Evolutionary conservation across 345 rosid genomes (phyloP).

Genomic region (Barbarea vulgaris): DNA sequence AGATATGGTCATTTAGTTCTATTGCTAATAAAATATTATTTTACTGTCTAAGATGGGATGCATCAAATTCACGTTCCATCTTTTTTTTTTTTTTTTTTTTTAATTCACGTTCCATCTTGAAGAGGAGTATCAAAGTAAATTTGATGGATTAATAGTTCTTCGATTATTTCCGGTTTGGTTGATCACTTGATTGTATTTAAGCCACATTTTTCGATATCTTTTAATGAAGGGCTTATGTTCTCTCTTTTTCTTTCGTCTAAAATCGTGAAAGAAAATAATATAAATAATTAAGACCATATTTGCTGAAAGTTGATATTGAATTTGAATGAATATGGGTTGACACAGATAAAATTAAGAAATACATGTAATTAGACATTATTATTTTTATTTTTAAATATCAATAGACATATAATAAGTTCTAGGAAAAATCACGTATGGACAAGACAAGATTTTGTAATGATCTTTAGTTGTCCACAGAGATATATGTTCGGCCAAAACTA

Average conservation of each 20-base stretch:
- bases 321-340: not conserved
- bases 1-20: not conserved
- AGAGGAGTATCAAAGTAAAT: not conserved
- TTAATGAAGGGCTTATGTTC: not conserved
- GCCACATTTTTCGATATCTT: not conserved
- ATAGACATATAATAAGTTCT: constrained; percentile 1
- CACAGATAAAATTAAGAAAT: not conserved
- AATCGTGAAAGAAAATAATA: not conserved
- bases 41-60: not conserved
- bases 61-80: too few relatives aligned
- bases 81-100: too few relatives aligned
- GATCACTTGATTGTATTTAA: not conserved
- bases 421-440: constrained; percentile 28
- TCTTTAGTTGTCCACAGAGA: constrained; percentile 20
- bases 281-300: not conserved
- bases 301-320: not conserved
- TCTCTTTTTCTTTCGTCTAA: not conserved
- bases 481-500: constrained; percentile 24
- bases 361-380: not conserved
- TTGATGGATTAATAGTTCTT: not conserved
- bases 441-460: constrained; percentile 35
- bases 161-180: not conserved
- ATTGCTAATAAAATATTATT: not conserved
- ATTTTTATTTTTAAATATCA: not conserved
- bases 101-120: not conserved